These are phyloP conservation scores for Castanea mollissima DNA, from an alignment of 306 rosid genomes.

Conservation along the genomic window DNA sequence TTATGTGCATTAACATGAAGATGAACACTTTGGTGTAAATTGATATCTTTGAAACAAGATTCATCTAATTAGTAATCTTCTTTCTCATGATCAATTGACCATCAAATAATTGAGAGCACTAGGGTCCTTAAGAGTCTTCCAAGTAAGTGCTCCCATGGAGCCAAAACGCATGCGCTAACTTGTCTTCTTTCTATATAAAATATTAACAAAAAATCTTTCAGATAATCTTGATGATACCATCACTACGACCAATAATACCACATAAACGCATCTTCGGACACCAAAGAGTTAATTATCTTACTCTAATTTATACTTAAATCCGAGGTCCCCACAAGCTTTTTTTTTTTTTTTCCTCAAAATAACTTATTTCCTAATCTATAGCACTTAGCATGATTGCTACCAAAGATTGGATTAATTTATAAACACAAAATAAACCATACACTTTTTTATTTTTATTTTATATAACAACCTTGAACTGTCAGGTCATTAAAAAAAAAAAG, in stretches of 20 bases:
- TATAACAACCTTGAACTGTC: not conserved
- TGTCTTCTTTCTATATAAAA: slow-evolving; percentile 28
- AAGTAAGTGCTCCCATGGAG: slow-evolving; percentile 11
- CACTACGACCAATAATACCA: slow-evolving; percentile 20
- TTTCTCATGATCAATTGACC: slow-evolving; percentile 18
- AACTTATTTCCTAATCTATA: not conserved
- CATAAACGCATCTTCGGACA: slow-evolving; percentile 30
- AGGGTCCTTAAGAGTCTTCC: not conserved
- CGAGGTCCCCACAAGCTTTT: slow-evolving; percentile 38
- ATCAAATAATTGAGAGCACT: slow-evolving; percentile 27
- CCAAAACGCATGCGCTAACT: slow-evolving; percentile 17
- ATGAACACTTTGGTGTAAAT: no score
- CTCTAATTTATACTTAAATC: slow-evolving; percentile 28
- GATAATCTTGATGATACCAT: slow-evolving; percentile 29
- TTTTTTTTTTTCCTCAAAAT: slow-evolving; percentile 13
- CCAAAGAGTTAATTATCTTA: slow-evolving; percentile 25
- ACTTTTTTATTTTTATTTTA: not conserved
- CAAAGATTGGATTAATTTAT: slow-evolving; percentile 1
- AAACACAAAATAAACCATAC: not conserved
- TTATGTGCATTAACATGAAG: no score
- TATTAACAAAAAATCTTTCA: slow-evolving; percentile 12
- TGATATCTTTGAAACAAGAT: not conserved
- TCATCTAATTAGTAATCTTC: not conserved
- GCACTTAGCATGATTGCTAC: not conserved
- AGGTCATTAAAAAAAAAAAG: not conserved